Conservation (phyloP, 2,329 filamentous ascomycete species). For the Fusarium sp. region DNA sequence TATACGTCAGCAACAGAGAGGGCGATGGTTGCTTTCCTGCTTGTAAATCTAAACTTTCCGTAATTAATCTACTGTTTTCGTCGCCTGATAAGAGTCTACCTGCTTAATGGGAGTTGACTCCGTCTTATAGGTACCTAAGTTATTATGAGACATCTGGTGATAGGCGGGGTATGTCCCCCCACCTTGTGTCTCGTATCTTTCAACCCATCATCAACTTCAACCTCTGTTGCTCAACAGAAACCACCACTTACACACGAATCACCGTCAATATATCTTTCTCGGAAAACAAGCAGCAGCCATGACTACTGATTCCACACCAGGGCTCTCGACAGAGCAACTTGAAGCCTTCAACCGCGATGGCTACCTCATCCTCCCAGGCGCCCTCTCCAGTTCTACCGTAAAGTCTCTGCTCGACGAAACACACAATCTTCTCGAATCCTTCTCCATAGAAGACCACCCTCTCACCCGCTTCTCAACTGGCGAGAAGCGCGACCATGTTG, state of each 20-base stretch:
- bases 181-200: conserved; percentile 26
- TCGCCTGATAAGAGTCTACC: too few relatives aligned
- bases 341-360: conserved; percentile 81
- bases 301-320: conserved; percentile 47
- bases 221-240: background rate
- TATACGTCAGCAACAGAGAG: too few relatives aligned
- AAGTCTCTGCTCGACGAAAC: conserved; percentile 78
- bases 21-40: too few relatives aligned
- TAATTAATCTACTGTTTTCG: too few relatives aligned
- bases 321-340: conserved; percentile 78
- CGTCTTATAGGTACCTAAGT: too few relatives aligned
- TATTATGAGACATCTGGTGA: conserved; percentile 22
- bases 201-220: conserved; percentile 17
- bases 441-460: conserved; percentile 85
- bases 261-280: background rate
- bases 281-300: conserved; percentile 12
- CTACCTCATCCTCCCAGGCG: conserved; percentile 87
- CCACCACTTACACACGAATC: background rate
- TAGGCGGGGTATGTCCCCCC: conserved; percentile 43
- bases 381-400: conserved; percentile 74
- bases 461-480: conserved; percentile 95
- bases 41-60: too few relatives aligned
- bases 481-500: conserved; percentile 78
- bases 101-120: too few relatives aligned
- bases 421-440: conserved; percentile 75